Percentiles rank a stretch among this genome's conserved stretches.
These are phyloP conservation scores for Tetrastigma voinierianum DNA, from an alignment of 164 flowering plant genomes.

Conservation along the genomic window DNA sequence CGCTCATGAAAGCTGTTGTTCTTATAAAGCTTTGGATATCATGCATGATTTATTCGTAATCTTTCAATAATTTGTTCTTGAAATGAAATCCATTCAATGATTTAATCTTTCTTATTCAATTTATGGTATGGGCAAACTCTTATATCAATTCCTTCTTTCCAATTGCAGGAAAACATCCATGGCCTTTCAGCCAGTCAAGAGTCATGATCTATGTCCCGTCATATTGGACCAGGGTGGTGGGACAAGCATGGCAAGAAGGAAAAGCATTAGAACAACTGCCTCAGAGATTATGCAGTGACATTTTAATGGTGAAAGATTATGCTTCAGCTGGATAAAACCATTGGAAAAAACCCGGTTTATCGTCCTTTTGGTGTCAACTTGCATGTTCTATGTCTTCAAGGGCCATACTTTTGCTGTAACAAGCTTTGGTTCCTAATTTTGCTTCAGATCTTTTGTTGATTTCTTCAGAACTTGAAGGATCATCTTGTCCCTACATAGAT, in stretches of 20 bases:
- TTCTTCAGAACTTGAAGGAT: too few relatives aligned
- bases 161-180: conserved; percentile 64
- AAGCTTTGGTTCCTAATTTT: too few relatives aligned
- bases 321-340: neutral
- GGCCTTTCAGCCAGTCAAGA: conserved; percentile 77
- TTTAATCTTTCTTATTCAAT: neutral
- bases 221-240: conserved; percentile 79
- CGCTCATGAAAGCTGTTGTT: too few relatives aligned
- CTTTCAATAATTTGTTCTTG: too few relatives aligned
- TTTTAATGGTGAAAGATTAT: conserved; percentile 71
- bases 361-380: too few relatives aligned
- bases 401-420: too few relatives aligned
- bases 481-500: too few relatives aligned
- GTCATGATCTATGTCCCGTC: conserved; percentile 67
- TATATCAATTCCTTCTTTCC: neutral
- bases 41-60: too few relatives aligned
- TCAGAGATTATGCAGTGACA: conserved; percentile 60
- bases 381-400: too few relatives aligned
- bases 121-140: neutral
- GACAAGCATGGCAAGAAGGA: conserved; percentile 94
- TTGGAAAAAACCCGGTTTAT: too few relatives aligned
- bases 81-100: neutral
- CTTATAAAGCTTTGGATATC: neutral
- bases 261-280: conserved; percentile 64
- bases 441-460: too few relatives aligned